Percentiles rank a stretch among this genome's conserved stretches.
These are phyloP conservation scores for Ramaria rubella DNA, from an alignment of 768 basidiomycete genomes.

Conservation along the genomic window DNA sequence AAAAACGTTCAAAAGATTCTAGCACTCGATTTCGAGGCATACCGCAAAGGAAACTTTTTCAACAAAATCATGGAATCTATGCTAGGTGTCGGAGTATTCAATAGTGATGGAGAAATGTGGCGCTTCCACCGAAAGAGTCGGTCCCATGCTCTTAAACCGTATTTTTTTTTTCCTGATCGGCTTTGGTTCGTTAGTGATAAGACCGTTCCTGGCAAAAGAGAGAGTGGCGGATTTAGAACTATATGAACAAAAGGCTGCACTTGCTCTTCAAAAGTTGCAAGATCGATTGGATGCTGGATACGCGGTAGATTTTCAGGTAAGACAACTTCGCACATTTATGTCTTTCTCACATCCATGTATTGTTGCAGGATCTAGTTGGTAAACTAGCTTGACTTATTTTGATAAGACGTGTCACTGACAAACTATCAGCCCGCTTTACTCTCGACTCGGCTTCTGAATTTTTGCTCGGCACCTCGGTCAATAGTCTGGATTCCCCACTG, in stretches of 20 bases:
- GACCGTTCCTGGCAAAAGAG: constrained; percentile 8
- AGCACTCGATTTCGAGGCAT: constrained; percentile 4
- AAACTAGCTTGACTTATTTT: constrained; percentile 1
- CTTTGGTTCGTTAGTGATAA: neutral
- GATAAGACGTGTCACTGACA: neutral
- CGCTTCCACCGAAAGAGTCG: constrained; percentile 10
- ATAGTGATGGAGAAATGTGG: constrained; percentile 53
- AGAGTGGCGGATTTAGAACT: constrained; percentile 4
- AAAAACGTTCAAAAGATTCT: constrained; percentile 4
- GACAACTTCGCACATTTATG: constrained; percentile 18
- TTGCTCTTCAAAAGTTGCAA: constrained; percentile 37
- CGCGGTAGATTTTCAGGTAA: constrained; percentile 54
- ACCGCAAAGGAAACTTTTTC: constrained; percentile 33
- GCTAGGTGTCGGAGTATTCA: constrained; percentile 73
- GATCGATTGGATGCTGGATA: constrained; percentile 38
- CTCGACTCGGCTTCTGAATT: constrained; percentile 55
- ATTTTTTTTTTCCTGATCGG: neutral
- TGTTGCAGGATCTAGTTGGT: constrained; percentile 11
- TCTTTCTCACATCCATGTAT: neutral
- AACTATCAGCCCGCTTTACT: constrained; percentile 47
- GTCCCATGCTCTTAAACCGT: neutral
- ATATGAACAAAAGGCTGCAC: constrained; percentile 1
- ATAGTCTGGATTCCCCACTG: constrained; percentile 40
- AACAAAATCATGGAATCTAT: constrained; percentile 39
- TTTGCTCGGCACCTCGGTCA: constrained; percentile 44